Base-by-base conservation (phyloP, 768 basidiomycete species). In the Piloderma croceum region DNA sequence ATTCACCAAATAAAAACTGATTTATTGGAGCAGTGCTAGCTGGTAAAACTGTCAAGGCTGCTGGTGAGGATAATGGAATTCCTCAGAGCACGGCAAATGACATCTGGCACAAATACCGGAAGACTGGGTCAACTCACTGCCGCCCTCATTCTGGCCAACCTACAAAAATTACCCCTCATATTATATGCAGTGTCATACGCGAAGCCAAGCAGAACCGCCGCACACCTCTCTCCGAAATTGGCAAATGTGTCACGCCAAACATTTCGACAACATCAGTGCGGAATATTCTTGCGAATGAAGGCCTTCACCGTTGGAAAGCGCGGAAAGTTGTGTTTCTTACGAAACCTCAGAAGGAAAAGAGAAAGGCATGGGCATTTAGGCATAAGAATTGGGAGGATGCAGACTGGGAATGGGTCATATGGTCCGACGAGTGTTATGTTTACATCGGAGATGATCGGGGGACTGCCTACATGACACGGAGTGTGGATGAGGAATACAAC, bases 121-220 rank as follows among this genome's bases (percentile, higher is more conserved):
- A 33, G 27, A 49, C 45, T 7, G 50, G 59, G 12, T 44, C 58
- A 3, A 51, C 50, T 2, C 12, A 39, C n/a, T 54, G 54, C 24
- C 35, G n/a, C 6, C 58, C 50, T 24, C 35, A 50, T 10, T 18
- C 42, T 38, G 56, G 59, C 1, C 41, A 31, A 9, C 47, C 44
- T 19, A 20, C 34, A 5, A 48, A 37, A 27, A 27, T 45, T 7
- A 33, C 12, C 18, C 39, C 36, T 7, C n/a, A 18, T 15, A 36
- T 22, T 17, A 13, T 9, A 18, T 36, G 21, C 7, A 3, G 7
- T 15, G 7, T 45, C 24, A 13, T 45, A 7, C 34, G 39, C 11
- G 22, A 38, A 18, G 43, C 35, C 12, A 10, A 3, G 13, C 31
- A 37, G n/a, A 29, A 48, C 20, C 43, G 50, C 19, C 36, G 41